These are phyloP conservation scores for Blastobotrys malaysiensis DNA, from an alignment of 1,139 yeast species.

Conservation along the genomic window DNA sequence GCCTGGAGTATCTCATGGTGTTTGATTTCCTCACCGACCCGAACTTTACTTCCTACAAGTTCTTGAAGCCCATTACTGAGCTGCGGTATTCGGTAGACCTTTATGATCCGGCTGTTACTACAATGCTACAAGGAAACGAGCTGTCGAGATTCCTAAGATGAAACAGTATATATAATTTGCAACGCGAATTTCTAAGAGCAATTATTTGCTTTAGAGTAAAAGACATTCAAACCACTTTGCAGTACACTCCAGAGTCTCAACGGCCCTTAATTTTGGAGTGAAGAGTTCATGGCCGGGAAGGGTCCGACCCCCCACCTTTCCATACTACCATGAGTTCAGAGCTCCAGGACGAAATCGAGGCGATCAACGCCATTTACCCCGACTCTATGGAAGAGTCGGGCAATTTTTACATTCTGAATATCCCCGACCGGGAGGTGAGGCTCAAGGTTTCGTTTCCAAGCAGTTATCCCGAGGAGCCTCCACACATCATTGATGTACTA, in stretches of 20 bases:
- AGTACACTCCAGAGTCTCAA: too few species aligned
- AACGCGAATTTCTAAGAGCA: too few species aligned
- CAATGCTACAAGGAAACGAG: not conserved
- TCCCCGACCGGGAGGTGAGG: constrained; percentile 59
- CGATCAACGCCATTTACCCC: constrained; percentile 88
- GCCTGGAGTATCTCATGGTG: not conserved
- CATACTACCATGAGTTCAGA: constrained; percentile 39
- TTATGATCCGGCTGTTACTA: not conserved
- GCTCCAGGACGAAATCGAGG: constrained; percentile 68
- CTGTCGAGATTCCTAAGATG: not conserved
- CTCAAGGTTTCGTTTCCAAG: constrained; percentile 66
- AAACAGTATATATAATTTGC: too few species aligned
- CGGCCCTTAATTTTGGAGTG: too few species aligned
- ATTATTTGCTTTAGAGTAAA: too few species aligned
- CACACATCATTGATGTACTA: constrained; percentile 33
- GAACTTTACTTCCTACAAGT: not conserved
- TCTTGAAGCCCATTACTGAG: not conserved
- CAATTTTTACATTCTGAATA: constrained; percentile 43
- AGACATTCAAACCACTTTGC: too few species aligned
- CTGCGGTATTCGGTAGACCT: not conserved
- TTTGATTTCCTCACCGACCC: not conserved
- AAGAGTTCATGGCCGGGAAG: not conserved
- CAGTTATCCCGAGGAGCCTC: constrained; percentile 64
- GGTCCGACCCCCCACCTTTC: not conserved
- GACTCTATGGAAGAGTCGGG: constrained; percentile 43